phyloP scores from a whole-genome alignment of 2,329 filamentous ascomycete genomes.

The Ramularia endophylla region DNA sequence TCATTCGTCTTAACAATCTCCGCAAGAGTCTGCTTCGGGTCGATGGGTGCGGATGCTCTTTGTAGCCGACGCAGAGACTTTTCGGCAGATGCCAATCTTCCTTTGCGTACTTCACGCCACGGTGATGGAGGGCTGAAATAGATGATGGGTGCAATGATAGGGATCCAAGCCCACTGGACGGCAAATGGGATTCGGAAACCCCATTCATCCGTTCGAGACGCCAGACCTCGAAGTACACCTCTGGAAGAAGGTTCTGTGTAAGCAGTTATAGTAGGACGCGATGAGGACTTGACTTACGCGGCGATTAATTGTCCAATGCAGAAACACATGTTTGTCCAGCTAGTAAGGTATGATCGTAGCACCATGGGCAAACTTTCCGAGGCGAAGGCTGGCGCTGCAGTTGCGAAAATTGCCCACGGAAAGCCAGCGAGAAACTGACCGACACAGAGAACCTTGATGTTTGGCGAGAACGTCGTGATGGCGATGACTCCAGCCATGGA shows the following conservation, averaged over 20 bases:
- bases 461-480: too few relatives aligned
- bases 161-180: constrained; percentile 33
- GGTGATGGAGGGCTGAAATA: constrained; percentile 26
- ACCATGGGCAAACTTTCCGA: constrained; percentile 35
- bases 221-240: constrained; percentile 26
- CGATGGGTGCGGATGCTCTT: constrained; percentile 11
- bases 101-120: constrained; percentile 30
- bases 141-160: constrained; percentile 23
- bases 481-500: too few relatives aligned
- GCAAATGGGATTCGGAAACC: constrained; percentile 36
- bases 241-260: too few relatives aligned
- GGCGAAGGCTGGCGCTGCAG: constrained; percentile 10
- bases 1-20: constrained; percentile 31
- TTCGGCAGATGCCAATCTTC: constrained; percentile 27
- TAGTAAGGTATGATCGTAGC: constrained; percentile 52
- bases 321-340: constrained; percentile 43
- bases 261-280: too few relatives aligned
- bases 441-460: constrained; percentile 22
- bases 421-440: constrained; percentile 40
- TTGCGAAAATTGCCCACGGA: constrained; percentile 23
- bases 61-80: constrained; percentile 25
- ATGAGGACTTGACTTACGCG: too few relatives aligned
- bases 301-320: constrained; percentile 42
- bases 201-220: constrained; percentile 24
- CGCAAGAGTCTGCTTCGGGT: constrained; percentile 27